Evolutionary conservation across 495 filamentous ascomycete species (phyloP).

Genomic region (Neurospora discreta): DNA sequence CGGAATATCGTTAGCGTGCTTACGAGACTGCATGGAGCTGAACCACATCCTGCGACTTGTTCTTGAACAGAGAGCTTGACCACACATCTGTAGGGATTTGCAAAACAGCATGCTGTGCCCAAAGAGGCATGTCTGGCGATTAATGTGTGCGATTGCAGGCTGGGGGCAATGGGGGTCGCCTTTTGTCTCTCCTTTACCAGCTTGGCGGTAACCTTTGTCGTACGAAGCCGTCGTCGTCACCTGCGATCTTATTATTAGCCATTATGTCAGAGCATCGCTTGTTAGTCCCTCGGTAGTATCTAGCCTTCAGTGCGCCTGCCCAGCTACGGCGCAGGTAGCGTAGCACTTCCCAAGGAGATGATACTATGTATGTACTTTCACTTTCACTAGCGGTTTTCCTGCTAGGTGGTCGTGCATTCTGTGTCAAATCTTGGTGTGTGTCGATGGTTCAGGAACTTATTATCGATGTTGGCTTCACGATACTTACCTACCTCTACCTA

Average conservation of each 20-base stretch:
- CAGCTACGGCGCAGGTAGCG: neutral
- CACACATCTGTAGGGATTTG: neutral
- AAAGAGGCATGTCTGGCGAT: neutral
- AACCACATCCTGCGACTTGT: neutral
- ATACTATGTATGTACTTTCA: no score
- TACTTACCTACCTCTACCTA: no score
- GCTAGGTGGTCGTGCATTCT: neutral
- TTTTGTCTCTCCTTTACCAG: neutral
- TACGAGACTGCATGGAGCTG: neutral
- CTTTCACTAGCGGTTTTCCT: neutral
- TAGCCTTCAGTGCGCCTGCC: neutral
- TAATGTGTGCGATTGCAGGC: neutral
- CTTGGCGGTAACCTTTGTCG: neutral
- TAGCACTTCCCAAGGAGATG: neutral
- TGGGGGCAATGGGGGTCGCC: neutral
- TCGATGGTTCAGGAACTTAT: neutral
- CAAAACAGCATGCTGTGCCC: neutral
- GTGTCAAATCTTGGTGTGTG: neutral
- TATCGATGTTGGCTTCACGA: neutral
- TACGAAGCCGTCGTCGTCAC: neutral
- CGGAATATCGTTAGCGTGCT: neutral
- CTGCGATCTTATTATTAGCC: neutral
- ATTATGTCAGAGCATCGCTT: neutral
- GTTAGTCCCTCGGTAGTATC: neutral
- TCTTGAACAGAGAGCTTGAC: neutral